Evolutionary conservation across 768 basidiomycete genomes (phyloP), one percentile per base, ranked within the genome.

Genomic region (Basidioascus undulatus): DNA sequence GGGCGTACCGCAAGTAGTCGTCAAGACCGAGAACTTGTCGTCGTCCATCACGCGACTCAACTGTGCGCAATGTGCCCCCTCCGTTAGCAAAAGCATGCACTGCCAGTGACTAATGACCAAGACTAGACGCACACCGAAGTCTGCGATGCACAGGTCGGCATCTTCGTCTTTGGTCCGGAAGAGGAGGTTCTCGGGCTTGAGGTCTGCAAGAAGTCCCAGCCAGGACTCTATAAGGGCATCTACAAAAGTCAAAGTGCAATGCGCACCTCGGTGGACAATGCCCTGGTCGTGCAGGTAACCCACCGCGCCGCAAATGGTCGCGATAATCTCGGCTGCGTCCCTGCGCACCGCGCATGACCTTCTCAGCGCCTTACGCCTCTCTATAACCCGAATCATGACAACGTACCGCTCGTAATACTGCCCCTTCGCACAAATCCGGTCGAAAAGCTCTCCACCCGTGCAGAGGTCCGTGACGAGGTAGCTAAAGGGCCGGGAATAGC

Each of bases 401-500:
- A 61, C 73, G 51, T 48, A 83, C 81, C 72, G 74, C 61, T 98
- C 89, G 54, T 83, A 86, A 59, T 92, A 96, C 56, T 83, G 83
- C n/a, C 84, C 86, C 59, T 86, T 83, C 24, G 84, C 83, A 54
- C 89, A 96, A 64, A 98, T 96, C 37, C 89, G 71, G 58, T 98
- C 89, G 53, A 98, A 96, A n/a, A 98, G 72, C 59, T 98, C 89
- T 33, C 89, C 87, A 39, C 87, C 86, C 3, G 81, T 86, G 63
- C 89, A 96, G 8, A 94, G 71, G 60, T 96, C 89, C 59, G 92
- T 92, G 49, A 75, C 75, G 42, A 94, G 76, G 59, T 94, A 84
- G 35, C n/a, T n/a, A n/a, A n/a, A n/a, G n/a, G n/a, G n/a, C n/a
- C n/a, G n/a, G n/a, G n/a, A n/a, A n/a, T n/a, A n/a, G n/a, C n/a